Evolutionary conservation across 495 filamentous ascomycete genomes (phyloP), one percentile per base, ranked within the genome.

Genomic region (Neurospora cerealis): DNA sequence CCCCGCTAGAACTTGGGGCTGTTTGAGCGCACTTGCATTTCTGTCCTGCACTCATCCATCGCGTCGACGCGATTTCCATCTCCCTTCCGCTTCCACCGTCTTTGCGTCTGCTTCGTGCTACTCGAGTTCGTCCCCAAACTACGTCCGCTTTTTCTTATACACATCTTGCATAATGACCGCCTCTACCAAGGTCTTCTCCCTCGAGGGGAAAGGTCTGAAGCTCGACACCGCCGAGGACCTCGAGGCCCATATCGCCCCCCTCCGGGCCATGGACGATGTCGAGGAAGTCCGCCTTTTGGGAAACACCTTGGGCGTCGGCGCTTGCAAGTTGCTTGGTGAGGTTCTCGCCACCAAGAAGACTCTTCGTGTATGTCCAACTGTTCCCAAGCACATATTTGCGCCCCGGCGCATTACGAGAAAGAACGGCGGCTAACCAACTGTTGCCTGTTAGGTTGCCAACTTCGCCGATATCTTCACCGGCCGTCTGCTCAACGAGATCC

Each of bases 381-480:
- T 60, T 24, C 48, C 40, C 42, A 39, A 36, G 21, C 48, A 44
- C 40, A 11, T 38, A 24, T 32, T 6, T 73, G 34, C 37, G 3
- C 66, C 34, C 15, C 46, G 46, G 69, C 13, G 34, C 19, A 66
- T 11, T n/a, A 32, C 19, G 9, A n/a, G 40, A 36, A 34, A 34
- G 54, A 17, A 24, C 38, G 37, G 13, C 70, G 69, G 75, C 79
- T 82, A 74, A 79, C 77, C 34, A 32, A 69, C 34, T 17, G 39
- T 73, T 69, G 42, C 69, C 69, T 39, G 73, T 62, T 82, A 95
- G 88, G 84, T 91, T 72, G 94, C 93, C 79, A 95, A 97, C 82
- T 85, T 98, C 72, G 95, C 94, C 81, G 96, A 99, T 81, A 96
- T 99, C 85, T 99, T 98, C 84, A 99, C 96, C 72, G 92, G 92